Evolutionary conservation across 768 basidiomycete species (phyloP), one percentile per base, ranked within the genome.

Genomic region (Suillus occidentalis): DNA sequence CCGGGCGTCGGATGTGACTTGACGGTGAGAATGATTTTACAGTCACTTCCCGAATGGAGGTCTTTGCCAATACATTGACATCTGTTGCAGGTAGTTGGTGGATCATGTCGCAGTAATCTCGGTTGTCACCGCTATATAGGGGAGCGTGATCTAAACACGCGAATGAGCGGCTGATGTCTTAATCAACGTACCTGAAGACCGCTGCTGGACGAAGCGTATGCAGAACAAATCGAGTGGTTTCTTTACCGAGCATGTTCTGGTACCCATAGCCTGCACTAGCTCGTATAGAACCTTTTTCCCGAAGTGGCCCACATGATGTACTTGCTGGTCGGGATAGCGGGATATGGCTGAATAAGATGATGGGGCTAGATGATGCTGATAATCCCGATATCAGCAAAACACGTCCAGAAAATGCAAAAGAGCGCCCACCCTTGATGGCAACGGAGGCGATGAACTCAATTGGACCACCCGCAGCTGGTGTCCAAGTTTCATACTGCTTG

Each of bases 11-110:
- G 65, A 97, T 89, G 62, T 89, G 89, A 62, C 83, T 83, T 16
- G 88, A 87, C 66, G 88, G 86, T 18, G 92, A 90, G 75, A 97
- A 95, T 0, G 94, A 91, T 75, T 95, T 96, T 65, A 97, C 81
- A 1, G 94, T 95, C 25, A 95, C 85, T 77, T 97, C 95, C 56
- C 88, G 88, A 52, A 89, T 79, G 3, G 71, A 65, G 67, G 66
- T 67, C 18, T 63, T 61, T 66, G 65, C 63, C 69, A 63, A 71
- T 43, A 69, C 60, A 53, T 63, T 66, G 47, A 60, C 57, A 52
- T 74, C 71, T 22, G 69, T 66, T n/a, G 66, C 69, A 4, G 75
- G 71, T 10, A 79, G 67, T 40, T 77, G 77, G 73, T 92, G 91
- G 28, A 76, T 77, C 70, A 89, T 83, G 68, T 94, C 92, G 71